phyloP scores from a whole-genome alignment of 106 monocot species.

The Cymbidium sinense region DNA sequence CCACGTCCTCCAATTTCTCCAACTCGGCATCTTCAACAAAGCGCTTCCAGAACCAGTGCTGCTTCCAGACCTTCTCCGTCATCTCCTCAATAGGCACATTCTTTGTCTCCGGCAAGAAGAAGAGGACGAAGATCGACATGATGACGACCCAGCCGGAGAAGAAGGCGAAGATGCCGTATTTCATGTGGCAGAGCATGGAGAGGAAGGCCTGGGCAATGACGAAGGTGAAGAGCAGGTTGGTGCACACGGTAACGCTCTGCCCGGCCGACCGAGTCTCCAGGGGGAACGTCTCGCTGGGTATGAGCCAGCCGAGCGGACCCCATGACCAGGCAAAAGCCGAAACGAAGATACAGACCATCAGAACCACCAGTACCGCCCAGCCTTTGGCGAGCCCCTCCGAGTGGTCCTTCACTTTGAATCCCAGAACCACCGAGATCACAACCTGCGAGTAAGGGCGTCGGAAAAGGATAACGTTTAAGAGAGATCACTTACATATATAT shows the following conservation, averaged over 20 bases:
- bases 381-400: background rate
- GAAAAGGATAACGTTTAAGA: too few species aligned
- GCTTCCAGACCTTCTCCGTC: conserved; percentile 20
- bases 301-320: conserved; percentile 50
- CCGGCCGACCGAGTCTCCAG: conserved; percentile 62
- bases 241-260: conserved; percentile 60
- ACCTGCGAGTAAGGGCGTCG: too few species aligned
- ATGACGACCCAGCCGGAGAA: conserved; percentile 4
- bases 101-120: conserved; percentile 10
- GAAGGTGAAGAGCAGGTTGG: conserved; percentile 81
- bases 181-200: conserved; percentile 71
- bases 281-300: conserved; percentile 77
- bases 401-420: background rate
- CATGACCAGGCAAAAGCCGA: conserved; percentile 12
- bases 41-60: conserved; percentile 23
- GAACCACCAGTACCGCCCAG: conserved; percentile 6
- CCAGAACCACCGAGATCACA: conserved; percentile 24
- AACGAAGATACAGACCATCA: conserved; percentile 20
- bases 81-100: conserved; percentile 10
- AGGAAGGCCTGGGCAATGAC: conserved; percentile 74
- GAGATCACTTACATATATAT: too few species aligned
- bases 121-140: conserved; percentile 6
- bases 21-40: background rate
- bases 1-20: background rate
- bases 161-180: conserved; percentile 44